These are phyloP conservation scores for Xylaria sp. DNA, from an alignment of 2,329 filamentous ascomycete species.

Conservation along the genomic window DNA sequence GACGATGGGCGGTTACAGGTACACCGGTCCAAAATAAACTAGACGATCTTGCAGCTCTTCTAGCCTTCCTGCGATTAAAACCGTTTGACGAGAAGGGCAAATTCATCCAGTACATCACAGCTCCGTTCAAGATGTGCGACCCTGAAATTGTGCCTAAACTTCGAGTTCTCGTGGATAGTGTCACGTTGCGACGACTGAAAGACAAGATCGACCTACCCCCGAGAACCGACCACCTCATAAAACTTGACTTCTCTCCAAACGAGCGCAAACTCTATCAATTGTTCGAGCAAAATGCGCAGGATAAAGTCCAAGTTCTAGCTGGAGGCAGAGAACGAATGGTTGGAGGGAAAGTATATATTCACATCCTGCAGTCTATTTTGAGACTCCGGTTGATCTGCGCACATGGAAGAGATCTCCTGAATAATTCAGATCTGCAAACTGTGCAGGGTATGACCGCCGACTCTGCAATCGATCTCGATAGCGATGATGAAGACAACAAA, in stretches of 20 bases:
- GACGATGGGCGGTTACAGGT: conserved; percentile 96
- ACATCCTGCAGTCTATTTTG: conserved; percentile 91
- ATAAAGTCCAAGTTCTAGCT: conserved; percentile 81
- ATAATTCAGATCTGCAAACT: conserved; percentile 81
- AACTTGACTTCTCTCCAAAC: conserved; percentile 78
- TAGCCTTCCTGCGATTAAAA: conserved; percentile 84
- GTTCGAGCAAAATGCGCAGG: conserved; percentile 83
- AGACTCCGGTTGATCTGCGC: conserved; percentile 91
- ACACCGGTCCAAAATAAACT: conserved; percentile 95
- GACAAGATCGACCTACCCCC: conserved; percentile 87
- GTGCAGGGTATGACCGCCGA: conserved; percentile 85
- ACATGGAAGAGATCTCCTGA: conserved; percentile 91
- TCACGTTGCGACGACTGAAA: conserved; percentile 90
- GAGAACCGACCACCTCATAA: conserved; percentile 77
- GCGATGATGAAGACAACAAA: conserved; percentile 73
- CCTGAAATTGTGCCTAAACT: conserved; percentile 85
- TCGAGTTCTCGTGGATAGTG: conserved; percentile 90
- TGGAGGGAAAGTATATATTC: conserved; percentile 89
- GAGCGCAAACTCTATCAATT: conserved; percentile 85
- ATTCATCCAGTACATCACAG: conserved; percentile 83
- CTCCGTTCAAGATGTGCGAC: conserved; percentile 88
- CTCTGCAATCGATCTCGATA: conserved; percentile 89
- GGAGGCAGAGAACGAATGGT: conserved; percentile 71
- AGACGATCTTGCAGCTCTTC: conserved; percentile 86
- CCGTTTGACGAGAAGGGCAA: conserved; percentile 83